Evolutionary conservation across 139 green algal genomes (phyloP).

Genomic region (Coelastrella sp.): DNA sequence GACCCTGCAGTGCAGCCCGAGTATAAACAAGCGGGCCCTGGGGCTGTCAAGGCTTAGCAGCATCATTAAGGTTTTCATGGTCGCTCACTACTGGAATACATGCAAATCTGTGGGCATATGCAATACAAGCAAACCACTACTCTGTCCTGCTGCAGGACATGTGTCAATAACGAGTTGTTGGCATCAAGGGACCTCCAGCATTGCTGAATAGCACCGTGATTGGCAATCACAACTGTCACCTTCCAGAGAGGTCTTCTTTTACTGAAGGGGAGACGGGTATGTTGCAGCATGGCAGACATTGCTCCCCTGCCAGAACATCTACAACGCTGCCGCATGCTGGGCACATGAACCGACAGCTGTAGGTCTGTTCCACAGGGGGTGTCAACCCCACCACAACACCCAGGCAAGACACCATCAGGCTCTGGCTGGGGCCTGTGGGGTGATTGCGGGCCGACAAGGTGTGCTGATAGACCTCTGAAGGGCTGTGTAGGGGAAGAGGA

Average conservation of each 20-base stretch:
- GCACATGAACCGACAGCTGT: conserved; percentile 19
- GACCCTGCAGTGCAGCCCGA: not conserved
- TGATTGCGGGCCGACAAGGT: not conserved
- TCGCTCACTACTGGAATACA: too few species aligned
- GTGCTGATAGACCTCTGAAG: not conserved
- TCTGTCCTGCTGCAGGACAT: too few species aligned
- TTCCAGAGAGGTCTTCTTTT: conserved; percentile 27
- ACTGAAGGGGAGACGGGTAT: not conserved
- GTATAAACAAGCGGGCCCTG: not conserved
- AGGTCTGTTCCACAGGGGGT: not conserved
- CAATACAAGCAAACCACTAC: too few species aligned
- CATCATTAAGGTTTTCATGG: too few species aligned
- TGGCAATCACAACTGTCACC: not conserved
- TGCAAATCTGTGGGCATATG: too few species aligned
- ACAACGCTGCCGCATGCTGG: not conserved
- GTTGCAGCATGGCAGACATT: conserved; percentile 17
- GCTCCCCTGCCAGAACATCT: not conserved
- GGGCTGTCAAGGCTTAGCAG: not conserved
- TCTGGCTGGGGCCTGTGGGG: not conserved
- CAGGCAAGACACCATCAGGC: not conserved
- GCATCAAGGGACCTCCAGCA: not conserved
- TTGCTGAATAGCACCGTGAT: not conserved
- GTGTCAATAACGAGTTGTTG: not conserved
- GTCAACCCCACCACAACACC: conserved; percentile 7
- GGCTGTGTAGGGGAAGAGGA: not conserved